Evolutionary conservation across 1,284 basidiomycete genomes (phyloP), one percentile per base, ranked within the genome.

Genomic region (Tetrapyrgos nigripes): DNA sequence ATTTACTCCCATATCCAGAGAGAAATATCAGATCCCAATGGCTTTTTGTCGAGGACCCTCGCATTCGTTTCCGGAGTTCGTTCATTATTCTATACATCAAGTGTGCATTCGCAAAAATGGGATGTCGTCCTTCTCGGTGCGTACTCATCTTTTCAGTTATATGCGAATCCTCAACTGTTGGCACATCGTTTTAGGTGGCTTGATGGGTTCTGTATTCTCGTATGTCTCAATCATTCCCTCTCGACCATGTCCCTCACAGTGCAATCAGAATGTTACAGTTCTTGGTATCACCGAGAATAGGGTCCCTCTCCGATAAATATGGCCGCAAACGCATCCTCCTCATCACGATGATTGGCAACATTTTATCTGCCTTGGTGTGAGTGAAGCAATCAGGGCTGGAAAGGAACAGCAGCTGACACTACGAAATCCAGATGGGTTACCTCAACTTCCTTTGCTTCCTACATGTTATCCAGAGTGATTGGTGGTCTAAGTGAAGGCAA

Each of bases 161-260:
- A 23, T 8, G n/a, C 4, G 14, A 40, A 5, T 19, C 40, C 21
- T 24, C 4, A 46, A 23, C 6, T 37, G n/a, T 35, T 37, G 17
- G 23, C n/a, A 60, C 70, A n/a, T 65, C 47, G 66, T 72, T 21
- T 59, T 73, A 82, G 90, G 92, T 33, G 93, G 94, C 6, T 78
- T 94, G 43, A 92, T 96, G 90, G 94, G 94, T 2, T 95, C 93
- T 8, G 81, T 89, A 19, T 96, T 96, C 78, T 93, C 92, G 92
- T 93, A 66, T 71, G 90, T 83, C 11, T 51, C 27, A 44, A 50
- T 19, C 9, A 26, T 53, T 45, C 29, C 1, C 19, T 55, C 24
- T 24, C 10, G 35, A 44, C 19, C 17, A 28, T 24, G 45, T 21
- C 40, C 19, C 28, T 57, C 6, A 46, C 21, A 43, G 13, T 40